Base-by-base conservation (phyloP, 2,329 filamentous ascomycete species). In the Mariannaea sp. region DNA sequence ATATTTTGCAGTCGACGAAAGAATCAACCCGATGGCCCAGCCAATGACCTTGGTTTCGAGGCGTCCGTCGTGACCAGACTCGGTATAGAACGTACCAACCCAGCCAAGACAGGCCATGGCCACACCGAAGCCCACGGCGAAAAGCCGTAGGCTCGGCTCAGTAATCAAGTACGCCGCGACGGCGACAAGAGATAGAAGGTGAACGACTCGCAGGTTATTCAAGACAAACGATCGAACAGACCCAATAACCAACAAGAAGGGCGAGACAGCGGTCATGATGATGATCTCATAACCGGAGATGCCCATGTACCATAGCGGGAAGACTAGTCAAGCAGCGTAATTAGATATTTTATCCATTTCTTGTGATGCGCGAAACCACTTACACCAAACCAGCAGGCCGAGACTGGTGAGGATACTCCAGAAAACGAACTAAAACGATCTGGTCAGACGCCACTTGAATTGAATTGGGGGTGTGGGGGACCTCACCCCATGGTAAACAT, bases 251-350 rank as follows among this genome's bases (percentile, higher is more conserved):
- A 99, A 84, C 16, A 97, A 72, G 32, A 92, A 78, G 0, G 94
- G 94, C 4, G 92, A 89, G 45, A 93, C 73, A 3, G 90, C 93
- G 43, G 82, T 84, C 85, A 97, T 88, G 67, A 99, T 87, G 61
- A 96, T 80, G 36, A 86, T 88, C 74, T 99, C 94, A 69, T 94
- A 99, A 58, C 94, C 94, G 4, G 93, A 97, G 56, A 99, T 95
- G 22, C 94, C 94, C 94, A 99, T 99, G 71, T 97, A 86, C 94
- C 94, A 99, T 9, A 99, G 83, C 12, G 94, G 94, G 71, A 99
- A 99, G 73, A 95, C 88, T 91, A 16, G 14, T 16, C 33, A 36
- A 36, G 43, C 33, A 38, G 19, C 38, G 13, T 47, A 39, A 45
- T 70, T 39, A 68, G 64, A 30, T 22, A 36, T 12, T 12, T 24